phyloP scores from a whole-genome alignment of 78 protist genomes.

The Blattamonas nauphoetae region DNA sequence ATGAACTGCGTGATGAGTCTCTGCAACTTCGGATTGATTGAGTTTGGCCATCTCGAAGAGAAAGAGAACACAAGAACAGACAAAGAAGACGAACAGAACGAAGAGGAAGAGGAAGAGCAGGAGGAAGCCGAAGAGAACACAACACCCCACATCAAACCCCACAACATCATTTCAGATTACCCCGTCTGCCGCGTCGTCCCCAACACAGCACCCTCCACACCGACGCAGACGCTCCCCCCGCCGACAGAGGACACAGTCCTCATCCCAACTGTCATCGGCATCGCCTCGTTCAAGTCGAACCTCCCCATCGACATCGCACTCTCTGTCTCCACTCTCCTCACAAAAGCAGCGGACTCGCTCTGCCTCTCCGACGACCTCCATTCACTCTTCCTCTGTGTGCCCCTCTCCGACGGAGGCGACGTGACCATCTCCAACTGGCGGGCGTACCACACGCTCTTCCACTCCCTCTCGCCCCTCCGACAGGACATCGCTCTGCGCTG shows the following conservation, averaged over 20 bases:
- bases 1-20: not conserved
- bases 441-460: not conserved
- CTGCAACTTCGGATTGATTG: not conserved
- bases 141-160: no score
- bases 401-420: not conserved
- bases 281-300: not conserved
- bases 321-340: not conserved
- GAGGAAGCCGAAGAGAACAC: no score
- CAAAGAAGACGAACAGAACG: no score
- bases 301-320: not conserved
- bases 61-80: no score
- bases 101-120: no score
- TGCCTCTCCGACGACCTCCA: conserved; percentile 8
- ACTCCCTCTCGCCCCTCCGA: not conserved
- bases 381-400: not conserved
- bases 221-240: not conserved
- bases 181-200: no score
- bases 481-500: not conserved
- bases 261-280: not conserved
- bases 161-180: no score
- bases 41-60: no score
- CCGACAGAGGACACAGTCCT: not conserved
- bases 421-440: not conserved
- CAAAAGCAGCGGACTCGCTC: not conserved
- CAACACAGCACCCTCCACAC: no score